A percentile compares a stretch with the other conserved stretches of the same genome.
Conservation (phyloP, 345 rosid genomes). For the Gossypium herbaceum region DNA sequence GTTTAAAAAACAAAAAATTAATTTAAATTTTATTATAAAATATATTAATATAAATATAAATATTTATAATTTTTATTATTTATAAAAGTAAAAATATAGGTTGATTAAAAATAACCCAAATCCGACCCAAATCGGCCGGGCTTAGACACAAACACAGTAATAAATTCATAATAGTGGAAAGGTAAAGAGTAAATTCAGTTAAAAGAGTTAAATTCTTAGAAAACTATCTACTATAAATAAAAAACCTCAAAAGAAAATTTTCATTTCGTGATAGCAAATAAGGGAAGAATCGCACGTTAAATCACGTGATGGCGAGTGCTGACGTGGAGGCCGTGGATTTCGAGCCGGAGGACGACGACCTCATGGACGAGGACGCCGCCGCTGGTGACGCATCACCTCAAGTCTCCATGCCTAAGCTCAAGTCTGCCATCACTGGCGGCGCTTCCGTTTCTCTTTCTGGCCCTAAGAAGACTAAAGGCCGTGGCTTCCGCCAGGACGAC, state of each 20-base stretch:
- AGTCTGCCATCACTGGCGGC: slow-evolving; percentile 87
- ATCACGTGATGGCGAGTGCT: slow-evolving; percentile 56
- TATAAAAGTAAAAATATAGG: too few relatives aligned
- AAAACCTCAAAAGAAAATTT: background rate
- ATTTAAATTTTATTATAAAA: too few relatives aligned
- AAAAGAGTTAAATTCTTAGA: background rate
- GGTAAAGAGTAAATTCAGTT: background rate
- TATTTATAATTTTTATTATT: too few relatives aligned
- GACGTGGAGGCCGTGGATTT: slow-evolving; percentile 92
- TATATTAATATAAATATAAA: too few relatives aligned
- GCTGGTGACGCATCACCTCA: slow-evolving; percentile 63
- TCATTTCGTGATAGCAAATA: background rate
- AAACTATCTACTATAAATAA: background rate
- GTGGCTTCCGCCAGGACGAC: slow-evolving; percentile 81
- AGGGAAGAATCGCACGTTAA: background rate
- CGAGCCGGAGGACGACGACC: slow-evolving; percentile 93
- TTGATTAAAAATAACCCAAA: too few relatives aligned
- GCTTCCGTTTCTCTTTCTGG: slow-evolving; percentile 34
- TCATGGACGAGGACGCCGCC: slow-evolving; percentile 90
- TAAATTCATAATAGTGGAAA: too few relatives aligned
- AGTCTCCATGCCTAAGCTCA: slow-evolving; percentile 59
- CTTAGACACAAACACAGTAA: too few relatives aligned
- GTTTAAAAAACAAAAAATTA: too few relatives aligned
- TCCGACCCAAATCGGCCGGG: too few relatives aligned
- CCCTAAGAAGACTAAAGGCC: slow-evolving; percentile 81